Percentiles rank a stretch among this genome's conserved stretches.
phyloP scores from a whole-genome alignment of 805 yeast genomes.

The Candida alai region DNA sequence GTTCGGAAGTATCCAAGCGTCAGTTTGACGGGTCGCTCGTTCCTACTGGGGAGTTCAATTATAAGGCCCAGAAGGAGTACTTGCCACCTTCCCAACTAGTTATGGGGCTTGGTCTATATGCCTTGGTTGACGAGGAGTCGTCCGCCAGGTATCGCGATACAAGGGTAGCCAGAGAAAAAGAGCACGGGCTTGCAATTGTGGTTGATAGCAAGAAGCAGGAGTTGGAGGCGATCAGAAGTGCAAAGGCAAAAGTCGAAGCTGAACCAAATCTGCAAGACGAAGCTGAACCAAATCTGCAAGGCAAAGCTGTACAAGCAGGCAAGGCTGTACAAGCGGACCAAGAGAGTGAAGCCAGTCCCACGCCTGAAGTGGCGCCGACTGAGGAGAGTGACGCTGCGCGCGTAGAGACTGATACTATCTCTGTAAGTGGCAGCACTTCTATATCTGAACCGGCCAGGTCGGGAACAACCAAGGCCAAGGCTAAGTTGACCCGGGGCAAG shows the following conservation, averaged over 20 bases:
- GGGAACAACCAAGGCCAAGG: constrained; percentile 12
- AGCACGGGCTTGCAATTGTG: constrained; percentile 34
- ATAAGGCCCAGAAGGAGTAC: constrained; percentile 50
- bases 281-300: constrained; percentile 12
- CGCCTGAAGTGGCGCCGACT: neutral
- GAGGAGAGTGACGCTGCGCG: constrained; percentile 3
- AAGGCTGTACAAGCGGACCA: neutral
- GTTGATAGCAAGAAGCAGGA: constrained; percentile 33
- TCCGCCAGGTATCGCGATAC: constrained; percentile 27
- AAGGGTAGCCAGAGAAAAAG: constrained; percentile 29
- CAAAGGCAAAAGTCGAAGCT: constrained; percentile 1
- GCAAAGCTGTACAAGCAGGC: constrained; percentile 6
- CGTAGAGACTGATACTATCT: neutral
- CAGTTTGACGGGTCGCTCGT: constrained; percentile 59
- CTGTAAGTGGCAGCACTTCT: neutral
- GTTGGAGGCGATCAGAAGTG: constrained; percentile 18
- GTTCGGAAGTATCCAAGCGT: constrained; percentile 63
- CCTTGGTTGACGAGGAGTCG: constrained; percentile 62
- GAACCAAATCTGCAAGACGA: constrained; percentile 10
- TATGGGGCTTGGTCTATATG: constrained; percentile 84
- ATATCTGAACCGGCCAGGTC: constrained; percentile 1
- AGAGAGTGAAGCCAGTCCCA: neutral
- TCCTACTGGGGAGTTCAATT: constrained; percentile 57
- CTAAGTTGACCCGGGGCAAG: constrained; percentile 69
- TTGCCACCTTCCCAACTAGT: constrained; percentile 80